Evolutionary conservation across 805 yeast species (phyloP).

Genomic region (Scheffersomyces lignosus): DNA sequence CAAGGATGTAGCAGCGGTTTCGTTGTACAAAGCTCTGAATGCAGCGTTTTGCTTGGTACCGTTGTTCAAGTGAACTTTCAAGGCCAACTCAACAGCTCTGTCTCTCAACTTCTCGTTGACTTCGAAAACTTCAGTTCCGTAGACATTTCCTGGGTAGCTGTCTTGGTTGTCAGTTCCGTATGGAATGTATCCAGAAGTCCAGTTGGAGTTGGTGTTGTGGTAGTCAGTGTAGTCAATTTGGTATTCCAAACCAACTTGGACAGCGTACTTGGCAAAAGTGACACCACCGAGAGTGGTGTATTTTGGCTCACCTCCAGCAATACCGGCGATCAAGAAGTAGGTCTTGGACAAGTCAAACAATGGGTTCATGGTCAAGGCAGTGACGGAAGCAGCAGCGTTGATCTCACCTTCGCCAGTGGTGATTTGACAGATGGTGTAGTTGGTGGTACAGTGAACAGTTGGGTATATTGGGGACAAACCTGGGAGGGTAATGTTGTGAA

Average conservation of each 20-base stretch:
- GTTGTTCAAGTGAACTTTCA: constrained; percentile 40
- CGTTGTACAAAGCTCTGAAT: constrained; percentile 49
- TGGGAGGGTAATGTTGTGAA: constrained; percentile 59
- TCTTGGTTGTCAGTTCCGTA: constrained; percentile 51
- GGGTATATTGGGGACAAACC: constrained; percentile 65
- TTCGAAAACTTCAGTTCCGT: constrained; percentile 68
- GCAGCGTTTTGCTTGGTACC: constrained; percentile 46
- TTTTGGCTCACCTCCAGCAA: constrained; percentile 63
- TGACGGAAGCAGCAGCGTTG: constrained; percentile 61
- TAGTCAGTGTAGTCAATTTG: constrained; percentile 49
- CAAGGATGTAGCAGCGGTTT: constrained; percentile 48
- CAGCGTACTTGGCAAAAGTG: constrained; percentile 59
- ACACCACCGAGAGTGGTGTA: constrained; percentile 60
- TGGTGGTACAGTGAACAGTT: constrained; percentile 51
- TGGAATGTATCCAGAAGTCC: constrained; percentile 62
- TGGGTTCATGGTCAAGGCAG: constrained; percentile 54
- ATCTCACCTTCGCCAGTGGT: constrained; percentile 73
- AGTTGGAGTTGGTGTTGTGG: constrained; percentile 36
- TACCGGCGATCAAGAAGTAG: constrained; percentile 64
- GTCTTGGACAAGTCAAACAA: constrained; percentile 58
- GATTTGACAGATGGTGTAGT: constrained; percentile 56
- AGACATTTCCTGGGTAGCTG: constrained; percentile 52
- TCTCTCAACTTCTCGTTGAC: constrained; percentile 58
- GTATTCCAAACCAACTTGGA: constrained; percentile 61
- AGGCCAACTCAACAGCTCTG: constrained; percentile 55